Evolutionary conservation across 306 rosid genomes (phyloP).

Genomic region (Castanopsis chinensis): DNA sequence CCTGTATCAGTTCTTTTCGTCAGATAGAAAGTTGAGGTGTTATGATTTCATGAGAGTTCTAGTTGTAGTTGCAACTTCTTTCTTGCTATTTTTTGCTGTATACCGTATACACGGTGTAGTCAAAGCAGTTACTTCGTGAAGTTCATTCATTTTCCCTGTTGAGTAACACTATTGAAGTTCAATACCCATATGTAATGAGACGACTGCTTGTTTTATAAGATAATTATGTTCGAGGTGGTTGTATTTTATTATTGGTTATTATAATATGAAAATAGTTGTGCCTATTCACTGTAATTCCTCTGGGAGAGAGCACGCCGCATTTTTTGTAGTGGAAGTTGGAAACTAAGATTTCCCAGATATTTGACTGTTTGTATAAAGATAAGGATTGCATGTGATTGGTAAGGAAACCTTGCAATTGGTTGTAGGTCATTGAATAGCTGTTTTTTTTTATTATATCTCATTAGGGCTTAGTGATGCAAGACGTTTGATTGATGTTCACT

Average conservation of each 20-base stretch:
- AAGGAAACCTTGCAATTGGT: not conserved
- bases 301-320: not conserved
- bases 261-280: not conserved
- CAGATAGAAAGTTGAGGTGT: constrained; percentile 18
- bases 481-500: not conserved
- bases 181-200: constrained; percentile 6
- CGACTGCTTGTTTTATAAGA: not conserved
- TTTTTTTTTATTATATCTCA: not conserved
- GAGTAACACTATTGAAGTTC: constrained; percentile 18
- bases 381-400: not conserved
- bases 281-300: not conserved
- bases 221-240: not conserved
- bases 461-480: not conserved
- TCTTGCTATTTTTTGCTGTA: constrained; percentile 21
- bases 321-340: not conserved
- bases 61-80: not conserved
- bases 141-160: constrained; percentile 23
- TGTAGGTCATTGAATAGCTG: not conserved
- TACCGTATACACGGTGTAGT: constrained; percentile 16
- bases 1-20: constrained; percentile 25
- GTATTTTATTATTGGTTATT: not conserved
- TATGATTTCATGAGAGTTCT: constrained; percentile 19
- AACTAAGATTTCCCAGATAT: not conserved
- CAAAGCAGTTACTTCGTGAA: constrained; percentile 17
- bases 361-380: not conserved